Conservation (phyloP, 2,329 filamentous ascomycete species). For the Aspergillus fructus region DNA sequence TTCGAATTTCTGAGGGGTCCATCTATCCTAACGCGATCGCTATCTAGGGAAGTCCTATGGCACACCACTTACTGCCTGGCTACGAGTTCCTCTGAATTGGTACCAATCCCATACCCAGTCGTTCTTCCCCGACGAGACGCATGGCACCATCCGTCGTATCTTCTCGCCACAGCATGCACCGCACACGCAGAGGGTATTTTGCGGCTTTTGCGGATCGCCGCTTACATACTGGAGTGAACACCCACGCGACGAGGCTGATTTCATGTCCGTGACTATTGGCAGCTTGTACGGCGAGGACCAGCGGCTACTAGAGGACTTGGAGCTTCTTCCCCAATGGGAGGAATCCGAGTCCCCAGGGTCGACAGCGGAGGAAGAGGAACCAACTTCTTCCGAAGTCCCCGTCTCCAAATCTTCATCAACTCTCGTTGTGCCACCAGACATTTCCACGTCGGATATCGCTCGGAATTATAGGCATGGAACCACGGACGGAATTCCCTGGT, state of each 20-base stretch:
- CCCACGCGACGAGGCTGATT: slow-evolving; percentile 69
- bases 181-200: slow-evolving; percentile 73
- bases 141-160: slow-evolving; percentile 63
- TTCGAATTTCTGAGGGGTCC: not conserved
- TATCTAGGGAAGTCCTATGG: slow-evolving; percentile 62
- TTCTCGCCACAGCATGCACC: slow-evolving; percentile 62
- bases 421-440: slow-evolving; percentile 23
- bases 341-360: slow-evolving; percentile 27
- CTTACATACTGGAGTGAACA: slow-evolving; percentile 80
- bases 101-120: slow-evolving; percentile 74
- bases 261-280: slow-evolving; percentile 78
- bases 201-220: slow-evolving; percentile 86
- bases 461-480: slow-evolving; percentile 39
- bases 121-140: slow-evolving; percentile 75
- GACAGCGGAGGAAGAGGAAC: slow-evolving; percentile 32
- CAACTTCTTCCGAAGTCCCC: slow-evolving; percentile 12
- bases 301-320: slow-evolving; percentile 69
- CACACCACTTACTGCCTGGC: slow-evolving; percentile 73
- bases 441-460: slow-evolving; percentile 23
- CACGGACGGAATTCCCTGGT: slow-evolving; percentile 72
- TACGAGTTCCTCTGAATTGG: slow-evolving; percentile 78
- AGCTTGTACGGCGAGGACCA: slow-evolving; percentile 72
- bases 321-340: slow-evolving; percentile 58
- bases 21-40: not conserved
- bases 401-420: slow-evolving; percentile 14